These are phyloP conservation scores for Huntiella bhutanensis DNA, from an alignment of 2,329 filamentous ascomycete genomes.

Conservation along the genomic window DNA sequence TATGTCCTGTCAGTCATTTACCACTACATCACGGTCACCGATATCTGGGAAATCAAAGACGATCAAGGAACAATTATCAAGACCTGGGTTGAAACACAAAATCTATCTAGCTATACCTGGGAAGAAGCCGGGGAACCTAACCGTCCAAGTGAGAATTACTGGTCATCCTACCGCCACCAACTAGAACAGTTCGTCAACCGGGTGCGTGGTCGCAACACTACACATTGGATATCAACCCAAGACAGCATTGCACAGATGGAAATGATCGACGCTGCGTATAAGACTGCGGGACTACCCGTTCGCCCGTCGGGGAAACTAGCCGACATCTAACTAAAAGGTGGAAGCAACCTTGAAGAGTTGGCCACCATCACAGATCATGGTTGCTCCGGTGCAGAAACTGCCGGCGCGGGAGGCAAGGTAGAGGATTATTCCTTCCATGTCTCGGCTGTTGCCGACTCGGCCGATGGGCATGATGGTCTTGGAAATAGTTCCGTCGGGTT, in stretches of 20 bases:
- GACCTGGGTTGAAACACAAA: conserved; percentile 14
- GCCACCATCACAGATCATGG: conserved; percentile 44
- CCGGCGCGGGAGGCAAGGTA: conserved; percentile 47
- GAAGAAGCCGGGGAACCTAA: conserved; percentile 17
- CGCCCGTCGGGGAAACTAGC: conserved; percentile 6
- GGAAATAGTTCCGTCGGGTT: conserved; percentile 15
- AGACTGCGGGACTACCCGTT: conserved; percentile 17
- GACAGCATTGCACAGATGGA: conserved; percentile 26
- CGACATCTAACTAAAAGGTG: conserved; percentile 24
- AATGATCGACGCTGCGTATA: conserved; percentile 28
- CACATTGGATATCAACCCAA: conserved; percentile 22
- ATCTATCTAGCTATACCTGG: conserved; percentile 20
- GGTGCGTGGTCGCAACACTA: conserved; percentile 21
- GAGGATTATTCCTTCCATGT: conserved; percentile 43
- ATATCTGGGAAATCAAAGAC: conserved; percentile 18
- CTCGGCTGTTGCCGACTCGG: conserved; percentile 39
- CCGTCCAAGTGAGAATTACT: conserved; percentile 20
- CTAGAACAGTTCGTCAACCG: conserved; percentile 30
- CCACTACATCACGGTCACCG: conserved; percentile 21
- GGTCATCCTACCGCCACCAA: conserved; percentile 18
- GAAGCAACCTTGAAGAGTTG: conserved; percentile 36
- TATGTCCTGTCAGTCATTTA: conserved; percentile 16
- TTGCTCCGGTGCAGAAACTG: conserved; percentile 45
- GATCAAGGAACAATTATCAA: conserved; percentile 13
- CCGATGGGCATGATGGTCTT: conserved; percentile 34